A percentile compares a stretch with the other conserved stretches of the same genome.
Conservation (phyloP, 352 stramenopile species). For the Globisporangium solare region DNA sequence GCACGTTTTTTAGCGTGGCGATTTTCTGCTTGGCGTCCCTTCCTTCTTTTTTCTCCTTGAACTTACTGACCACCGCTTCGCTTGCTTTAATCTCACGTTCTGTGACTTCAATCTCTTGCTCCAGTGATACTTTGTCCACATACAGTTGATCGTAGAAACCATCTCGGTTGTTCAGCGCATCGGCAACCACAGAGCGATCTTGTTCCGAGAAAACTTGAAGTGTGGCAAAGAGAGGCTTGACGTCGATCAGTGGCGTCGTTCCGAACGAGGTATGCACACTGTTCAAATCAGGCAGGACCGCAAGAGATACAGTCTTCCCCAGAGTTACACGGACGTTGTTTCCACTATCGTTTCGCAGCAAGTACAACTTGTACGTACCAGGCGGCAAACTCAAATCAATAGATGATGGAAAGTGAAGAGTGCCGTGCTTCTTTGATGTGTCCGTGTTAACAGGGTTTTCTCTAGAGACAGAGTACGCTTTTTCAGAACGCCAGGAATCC, state of each 20-base stretch:
- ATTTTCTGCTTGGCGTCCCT: slow-evolving; percentile 17
- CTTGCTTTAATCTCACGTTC: slow-evolving; percentile 17
- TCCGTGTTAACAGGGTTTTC: slow-evolving; percentile 22
- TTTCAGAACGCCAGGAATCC: slow-evolving; percentile 23
- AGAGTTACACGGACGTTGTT: slow-evolving; percentile 30
- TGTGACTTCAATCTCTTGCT: slow-evolving; percentile 38
- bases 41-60: slow-evolving; percentile 19
- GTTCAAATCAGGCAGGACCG: slow-evolving; percentile 41
- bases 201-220: slow-evolving; percentile 28
- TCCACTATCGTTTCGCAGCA: slow-evolving; percentile 28
- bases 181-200: slow-evolving; percentile 17
- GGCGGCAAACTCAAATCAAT: slow-evolving; percentile 40
- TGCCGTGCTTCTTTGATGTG: slow-evolving; percentile 13
- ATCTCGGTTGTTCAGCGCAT: slow-evolving; percentile 15
- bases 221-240: slow-evolving; percentile 35
- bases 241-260: slow-evolving; percentile 50
- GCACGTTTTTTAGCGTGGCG: slow-evolving; percentile 5
- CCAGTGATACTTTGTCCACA: slow-evolving; percentile 14
- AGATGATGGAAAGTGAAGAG: slow-evolving; percentile 30
- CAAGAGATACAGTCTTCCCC: slow-evolving; percentile 21
- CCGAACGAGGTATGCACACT: slow-evolving; percentile 53
- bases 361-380: slow-evolving; percentile 36
- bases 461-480: slow-evolving; percentile 21
- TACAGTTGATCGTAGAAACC: slow-evolving; percentile 25
- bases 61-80: slow-evolving; percentile 4